Base-by-base conservation (phyloP, 257 asterid species). In the Capsicum pubescens region DNA sequence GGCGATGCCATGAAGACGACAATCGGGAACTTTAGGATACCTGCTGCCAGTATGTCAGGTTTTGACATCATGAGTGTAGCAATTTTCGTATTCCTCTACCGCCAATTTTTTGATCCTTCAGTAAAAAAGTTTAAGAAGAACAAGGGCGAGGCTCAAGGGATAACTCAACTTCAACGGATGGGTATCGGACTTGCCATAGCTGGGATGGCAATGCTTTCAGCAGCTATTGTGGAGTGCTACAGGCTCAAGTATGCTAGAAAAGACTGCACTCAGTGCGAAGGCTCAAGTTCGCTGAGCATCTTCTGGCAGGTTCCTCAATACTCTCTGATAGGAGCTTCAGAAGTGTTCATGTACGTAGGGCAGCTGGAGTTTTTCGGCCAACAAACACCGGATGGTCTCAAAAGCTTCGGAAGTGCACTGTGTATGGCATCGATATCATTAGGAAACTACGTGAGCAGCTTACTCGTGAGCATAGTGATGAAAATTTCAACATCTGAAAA, bases 281-380 rank as follows among this genome's bases (percentile, higher is more conserved):
- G 96, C 19, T 92, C 98, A 39, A 96, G 98, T 86, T 88, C 97
- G 2, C 59, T 97, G 84, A 95, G 97, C 93, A 95, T 97, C 35
- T 90, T 97, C 60, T 97, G 99, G 98, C 98, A 95, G 81, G 91
- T 93, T 15, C 99, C 99, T 1, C 99, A 97, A 26, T 97, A 95
- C 56, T 92, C 95, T 1, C 91, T 97, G 0, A 88, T 97, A 8
- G 99, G 98, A 0, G 98, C 98, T 13, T 97, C 98, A 0, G 99
- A 95, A 69, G 98, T 94, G 82, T 97, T 97, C 83, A 95, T 97
- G 98, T 97, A 93, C 32, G 98, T 95, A 0, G 98, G 95, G 3
- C 99, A 95, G 79, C 60, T 94, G 12, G 99, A 96, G 92, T 96
- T 96, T 83, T 96, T 96, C 88, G 93, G 95, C 6, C 95, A 93